Conservation (phyloP, 2,329 filamentous ascomycete genomes). For the Pseudogymnoascus sp. region DNA sequence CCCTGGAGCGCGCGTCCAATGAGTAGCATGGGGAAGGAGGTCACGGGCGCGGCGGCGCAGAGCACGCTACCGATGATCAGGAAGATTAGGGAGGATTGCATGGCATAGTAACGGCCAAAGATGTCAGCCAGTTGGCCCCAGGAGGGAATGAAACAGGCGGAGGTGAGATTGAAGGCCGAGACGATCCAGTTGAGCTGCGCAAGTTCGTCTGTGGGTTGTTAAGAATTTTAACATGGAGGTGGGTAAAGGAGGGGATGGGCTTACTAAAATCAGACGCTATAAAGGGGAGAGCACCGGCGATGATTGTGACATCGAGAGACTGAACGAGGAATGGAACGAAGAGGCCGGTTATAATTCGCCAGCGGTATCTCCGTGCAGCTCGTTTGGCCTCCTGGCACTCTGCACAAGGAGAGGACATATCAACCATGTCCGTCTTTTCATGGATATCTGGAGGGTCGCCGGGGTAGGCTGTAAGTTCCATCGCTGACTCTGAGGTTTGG, state of each 20-base stretch:
- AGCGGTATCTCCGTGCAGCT: conserved; percentile 39
- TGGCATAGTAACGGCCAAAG: conserved; percentile 50
- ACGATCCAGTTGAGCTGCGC: conserved; percentile 61
- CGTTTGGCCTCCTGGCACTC: conserved; percentile 27
- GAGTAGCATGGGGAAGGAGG: conserved; percentile 49
- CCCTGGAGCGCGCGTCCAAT: conserved; percentile 57
- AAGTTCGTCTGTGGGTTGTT: conserved; percentile 34
- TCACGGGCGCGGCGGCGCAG: conserved; percentile 47
- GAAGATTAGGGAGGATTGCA: conserved; percentile 48
- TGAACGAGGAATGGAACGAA: conserved; percentile 52
- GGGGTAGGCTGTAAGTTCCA: background rate
- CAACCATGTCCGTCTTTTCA: conserved; percentile 7
- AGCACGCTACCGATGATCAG: conserved; percentile 53
- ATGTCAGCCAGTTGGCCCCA: conserved; percentile 58
- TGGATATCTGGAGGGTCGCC: background rate
- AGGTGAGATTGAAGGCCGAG: conserved; percentile 58
- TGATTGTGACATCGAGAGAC: conserved; percentile 55
- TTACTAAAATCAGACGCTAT: conserved; percentile 57
- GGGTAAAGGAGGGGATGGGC: conserved; percentile 15
- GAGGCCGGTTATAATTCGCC: conserved; percentile 51
- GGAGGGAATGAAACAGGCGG: conserved; percentile 57
- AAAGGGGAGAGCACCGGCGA: conserved; percentile 49
- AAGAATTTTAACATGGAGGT: conserved; percentile 9
- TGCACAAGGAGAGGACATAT: conserved; percentile 19
- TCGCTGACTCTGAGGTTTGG: background rate